Evolutionary conservation across 1,284 basidiomycete species (phyloP).

Genomic region (Stygiomarasmius scandens): DNA sequence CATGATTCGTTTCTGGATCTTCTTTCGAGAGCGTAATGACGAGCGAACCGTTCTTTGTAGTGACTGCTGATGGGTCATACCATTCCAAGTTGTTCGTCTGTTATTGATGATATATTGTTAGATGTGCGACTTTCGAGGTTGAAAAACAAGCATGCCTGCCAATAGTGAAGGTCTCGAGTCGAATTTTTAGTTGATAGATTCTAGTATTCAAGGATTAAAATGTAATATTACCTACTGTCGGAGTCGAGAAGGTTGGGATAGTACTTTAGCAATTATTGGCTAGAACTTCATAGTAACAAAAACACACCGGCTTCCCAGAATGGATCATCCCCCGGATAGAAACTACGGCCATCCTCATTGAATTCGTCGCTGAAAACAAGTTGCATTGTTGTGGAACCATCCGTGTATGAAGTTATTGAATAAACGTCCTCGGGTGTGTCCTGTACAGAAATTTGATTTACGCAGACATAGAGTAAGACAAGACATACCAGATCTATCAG

Average conservation of each 20-base stretch:
- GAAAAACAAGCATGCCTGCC: conserved; percentile 38
- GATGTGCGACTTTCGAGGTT: neutral
- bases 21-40: conserved; percentile 54
- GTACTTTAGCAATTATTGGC: no score
- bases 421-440: conserved; percentile 64
- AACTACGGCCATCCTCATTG: conserved; percentile 70
- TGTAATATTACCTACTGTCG: no score
- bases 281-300: conserved; percentile 60
- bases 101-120: neutral
- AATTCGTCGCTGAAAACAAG: conserved; percentile 80
- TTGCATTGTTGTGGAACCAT: conserved; percentile 43
- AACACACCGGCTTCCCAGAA: conserved; percentile 71
- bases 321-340: conserved; percentile 64
- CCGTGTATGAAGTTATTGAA: conserved; percentile 49
- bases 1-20: conserved; percentile 34
- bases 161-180: neutral
- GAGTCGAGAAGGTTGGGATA: no score
- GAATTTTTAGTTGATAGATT: no score
- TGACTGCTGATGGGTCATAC: conserved; percentile 59
- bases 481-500: conserved; percentile 52
- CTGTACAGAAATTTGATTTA: neutral
- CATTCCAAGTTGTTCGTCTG: conserved; percentile 67
- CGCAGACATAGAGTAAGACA: neutral
- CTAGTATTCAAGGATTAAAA: no score
- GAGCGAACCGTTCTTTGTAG: conserved; percentile 54